phyloP scores from a whole-genome alignment of 2,329 filamentous ascomycete genomes.

The Xylaria polymorpha region DNA sequence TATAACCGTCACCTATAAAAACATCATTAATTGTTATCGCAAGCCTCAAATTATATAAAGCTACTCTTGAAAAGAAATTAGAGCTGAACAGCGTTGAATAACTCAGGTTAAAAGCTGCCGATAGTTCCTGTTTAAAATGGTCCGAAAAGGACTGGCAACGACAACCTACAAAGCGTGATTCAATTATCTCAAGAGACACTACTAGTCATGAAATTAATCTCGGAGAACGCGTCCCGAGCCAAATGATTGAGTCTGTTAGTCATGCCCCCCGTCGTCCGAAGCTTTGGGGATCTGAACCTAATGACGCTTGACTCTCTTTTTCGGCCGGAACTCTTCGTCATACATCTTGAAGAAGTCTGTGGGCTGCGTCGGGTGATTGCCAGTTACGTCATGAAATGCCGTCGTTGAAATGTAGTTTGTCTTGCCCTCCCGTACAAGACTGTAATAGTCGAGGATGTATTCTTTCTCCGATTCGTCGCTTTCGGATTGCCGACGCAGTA shows the following conservation, averaged over 20 bases:
- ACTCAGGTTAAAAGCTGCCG: no score
- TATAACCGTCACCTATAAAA: no score
- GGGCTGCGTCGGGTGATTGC: constrained; percentile 58
- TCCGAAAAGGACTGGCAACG: no score
- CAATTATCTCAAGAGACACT: neutral
- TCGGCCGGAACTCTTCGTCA: constrained; percentile 53
- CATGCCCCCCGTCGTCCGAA: neutral
- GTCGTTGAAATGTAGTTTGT: constrained; percentile 65
- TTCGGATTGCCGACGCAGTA: constrained; percentile 53
- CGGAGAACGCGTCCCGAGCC: neutral
- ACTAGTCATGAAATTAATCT: neutral
- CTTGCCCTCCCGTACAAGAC: constrained; percentile 63
- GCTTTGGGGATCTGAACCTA: neutral
- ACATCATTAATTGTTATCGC: no score
- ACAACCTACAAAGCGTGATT: neutral
- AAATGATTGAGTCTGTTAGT: neutral
- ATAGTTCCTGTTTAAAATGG: no score
- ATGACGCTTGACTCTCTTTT: constrained; percentile 46
- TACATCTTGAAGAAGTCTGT: constrained; percentile 62
- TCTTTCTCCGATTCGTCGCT: constrained; percentile 56
- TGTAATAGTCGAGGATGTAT: constrained; percentile 64
- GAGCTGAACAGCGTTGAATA: no score
- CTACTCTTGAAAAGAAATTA: no score
- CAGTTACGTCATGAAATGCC: constrained; percentile 62
- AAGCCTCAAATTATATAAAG: no score